Evolutionary conservation across 2,329 filamentous ascomycete genomes (phyloP).

Genomic region (Pseudocercospora eumusae): DNA sequence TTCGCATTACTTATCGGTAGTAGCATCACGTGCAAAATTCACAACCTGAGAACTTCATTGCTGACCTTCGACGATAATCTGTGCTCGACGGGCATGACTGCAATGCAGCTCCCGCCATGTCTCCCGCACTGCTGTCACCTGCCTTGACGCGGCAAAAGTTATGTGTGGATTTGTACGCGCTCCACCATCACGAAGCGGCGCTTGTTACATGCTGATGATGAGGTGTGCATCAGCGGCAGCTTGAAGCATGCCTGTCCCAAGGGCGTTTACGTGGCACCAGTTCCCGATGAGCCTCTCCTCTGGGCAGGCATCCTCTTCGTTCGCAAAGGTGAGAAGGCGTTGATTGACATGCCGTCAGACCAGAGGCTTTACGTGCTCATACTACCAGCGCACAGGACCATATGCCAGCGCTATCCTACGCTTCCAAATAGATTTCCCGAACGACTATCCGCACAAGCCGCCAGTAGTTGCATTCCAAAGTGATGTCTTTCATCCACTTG

Average conservation of each 20-base stretch:
- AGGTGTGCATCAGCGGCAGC: slow-evolving; percentile 26
- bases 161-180: slow-evolving; percentile 72
- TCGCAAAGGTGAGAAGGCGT: slow-evolving; percentile 66
- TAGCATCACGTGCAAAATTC: neutral
- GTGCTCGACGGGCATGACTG: neutral
- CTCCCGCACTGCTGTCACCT: slow-evolving; percentile 17
- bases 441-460: slow-evolving; percentile 74
- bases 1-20: no score
- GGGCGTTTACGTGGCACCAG: slow-evolving; percentile 83
- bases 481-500: slow-evolving; percentile 91
- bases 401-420: slow-evolving; percentile 85
- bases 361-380: slow-evolving; percentile 15
- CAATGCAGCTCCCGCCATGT: neutral
- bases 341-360: neutral
- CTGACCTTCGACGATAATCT: neutral
- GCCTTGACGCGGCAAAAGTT: slow-evolving; percentile 71
- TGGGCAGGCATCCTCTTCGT: slow-evolving; percentile 95
- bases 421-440: slow-evolving; percentile 85
- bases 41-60: neutral
- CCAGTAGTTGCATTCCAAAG: slow-evolving; percentile 86
- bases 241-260: slow-evolving; percentile 69
- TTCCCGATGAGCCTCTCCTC: slow-evolving; percentile 74
- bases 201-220: slow-evolving; percentile 14
- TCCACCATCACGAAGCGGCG: neutral
- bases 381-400: slow-evolving; percentile 63